phyloP scores from a whole-genome alignment of 2,329 filamentous ascomycete genomes.

The Cryphonectria naterciae region DNA sequence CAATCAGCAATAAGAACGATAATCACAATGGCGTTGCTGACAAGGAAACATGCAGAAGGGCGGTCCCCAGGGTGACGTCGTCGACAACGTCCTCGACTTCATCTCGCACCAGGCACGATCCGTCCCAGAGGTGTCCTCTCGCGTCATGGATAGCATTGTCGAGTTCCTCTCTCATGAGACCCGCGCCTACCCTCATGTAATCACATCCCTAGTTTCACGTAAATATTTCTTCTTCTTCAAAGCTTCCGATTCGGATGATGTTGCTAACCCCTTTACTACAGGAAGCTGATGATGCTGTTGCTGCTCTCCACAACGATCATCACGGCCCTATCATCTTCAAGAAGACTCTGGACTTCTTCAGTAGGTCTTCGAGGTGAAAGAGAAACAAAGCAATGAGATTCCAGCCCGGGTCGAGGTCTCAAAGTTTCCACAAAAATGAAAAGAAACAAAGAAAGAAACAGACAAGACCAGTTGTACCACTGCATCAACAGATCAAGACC shows the following conservation, averaged over 20 bases:
- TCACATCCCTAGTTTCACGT: too few relatives aligned
- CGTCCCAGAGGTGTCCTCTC: slow-evolving; percentile 4
- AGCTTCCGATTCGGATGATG: background rate
- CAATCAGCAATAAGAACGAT: background rate
- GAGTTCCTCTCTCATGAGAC: slow-evolving; percentile 8
- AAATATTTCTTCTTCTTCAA: background rate
- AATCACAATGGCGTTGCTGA: background rate
- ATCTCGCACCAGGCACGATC: slow-evolving; percentile 12
- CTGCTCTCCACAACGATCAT: background rate
- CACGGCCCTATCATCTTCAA: background rate
- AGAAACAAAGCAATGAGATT: too few relatives aligned
- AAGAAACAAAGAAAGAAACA: background rate
- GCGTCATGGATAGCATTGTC: background rate
- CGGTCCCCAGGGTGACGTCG: background rate
- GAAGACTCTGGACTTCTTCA: background rate
- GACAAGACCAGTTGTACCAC: background rate
- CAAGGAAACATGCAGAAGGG: background rate
- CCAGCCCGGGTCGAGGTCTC: too few relatives aligned
- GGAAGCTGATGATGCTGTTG: background rate
- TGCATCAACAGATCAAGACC: background rate
- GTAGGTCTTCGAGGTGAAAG: background rate
- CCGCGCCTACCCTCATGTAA: background rate
- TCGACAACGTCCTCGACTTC: slow-evolving; percentile 9
- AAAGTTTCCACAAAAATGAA: too few relatives aligned
- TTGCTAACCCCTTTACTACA: background rate